Evolutionary conservation across 257 asterid genomes (phyloP), one percentile per base, ranked within the genome.

Genomic region (Lycium barbarum): DNA sequence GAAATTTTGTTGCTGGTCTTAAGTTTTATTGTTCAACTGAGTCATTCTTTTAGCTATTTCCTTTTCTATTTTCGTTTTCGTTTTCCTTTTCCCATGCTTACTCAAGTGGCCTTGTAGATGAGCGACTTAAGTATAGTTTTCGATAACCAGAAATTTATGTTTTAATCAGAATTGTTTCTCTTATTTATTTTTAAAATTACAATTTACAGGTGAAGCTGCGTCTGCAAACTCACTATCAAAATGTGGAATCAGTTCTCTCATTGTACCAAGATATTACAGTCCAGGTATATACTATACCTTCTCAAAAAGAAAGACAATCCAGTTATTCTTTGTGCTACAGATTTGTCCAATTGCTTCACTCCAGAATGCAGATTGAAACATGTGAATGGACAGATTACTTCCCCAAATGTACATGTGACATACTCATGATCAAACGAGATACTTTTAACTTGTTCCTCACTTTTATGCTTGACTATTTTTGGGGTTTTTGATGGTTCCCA

Each of bases 241-340:
- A 97, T 82, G 98, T 97, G 85, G 95, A 92, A 84, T 84, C 95
- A 1, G 98, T 95, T 89, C 97, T 97, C 45, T 92, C 97, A n/a
- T 5, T 97, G 87, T 97, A 92, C 84, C 88, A 90, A 82, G 96
- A 91, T 87, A 74, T 86, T 81, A 91, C 84, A 73, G 88, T 93
- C 80, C 33, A 26, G 33, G 33, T 26, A 26, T 26, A 26, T 26
- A 26, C 33, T 26, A 26, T 26, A 26, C 33, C 33, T 26, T 26
- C 33, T 26, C 33, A 26, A 26, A 26, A 26, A 26, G 33, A 26
- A 26, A 26, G 33, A 26, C 33, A 26, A 26, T 26, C 33, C 92
- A 88, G 95, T 98, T 97, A 91, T 26, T 88, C 84, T 53, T 76
- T 59, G 13, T 67, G 7, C 55, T 54, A 53, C 33, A 8, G 74